A percentile compares a stretch with the other conserved stretches of the same genome.
Conservation (phyloP, 179 eudicot genomes). For the Monotropa hypopitys region DNA sequence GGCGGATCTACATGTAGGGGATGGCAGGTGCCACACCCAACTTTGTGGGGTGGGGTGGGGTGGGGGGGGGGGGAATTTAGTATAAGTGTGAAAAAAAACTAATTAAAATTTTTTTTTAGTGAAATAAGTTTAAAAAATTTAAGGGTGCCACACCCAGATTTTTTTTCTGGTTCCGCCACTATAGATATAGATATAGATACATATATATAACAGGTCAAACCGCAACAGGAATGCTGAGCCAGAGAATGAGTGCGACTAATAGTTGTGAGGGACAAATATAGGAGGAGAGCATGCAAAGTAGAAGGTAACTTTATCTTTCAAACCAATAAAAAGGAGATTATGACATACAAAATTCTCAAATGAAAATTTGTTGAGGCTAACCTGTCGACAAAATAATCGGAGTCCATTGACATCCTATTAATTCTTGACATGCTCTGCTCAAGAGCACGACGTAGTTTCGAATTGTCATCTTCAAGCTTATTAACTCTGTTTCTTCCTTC, state of each 20-base stretch:
- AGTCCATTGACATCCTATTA: conserved; percentile 93
- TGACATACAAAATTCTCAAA: not conserved
- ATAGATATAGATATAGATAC: too few species aligned
- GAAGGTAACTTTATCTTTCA: not conserved
- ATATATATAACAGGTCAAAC: too few species aligned
- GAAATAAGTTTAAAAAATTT: too few species aligned
- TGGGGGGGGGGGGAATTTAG: too few species aligned
- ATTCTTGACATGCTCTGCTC: conserved; percentile 98
- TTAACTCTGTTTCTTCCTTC: conserved; percentile 66
- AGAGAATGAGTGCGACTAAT: not conserved
- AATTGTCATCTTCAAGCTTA: conserved; percentile 87
- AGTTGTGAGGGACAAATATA: not conserved
- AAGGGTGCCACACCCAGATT: not conserved
- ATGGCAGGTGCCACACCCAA: too few species aligned
- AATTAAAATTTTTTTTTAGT: too few species aligned
- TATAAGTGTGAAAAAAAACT: too few species aligned
- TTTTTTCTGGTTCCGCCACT: too few species aligned
- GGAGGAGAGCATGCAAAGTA: not conserved
- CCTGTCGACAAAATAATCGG: conserved; percentile 98
- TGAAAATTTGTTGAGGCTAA: conserved; percentile 16
- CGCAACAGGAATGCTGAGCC: not conserved
- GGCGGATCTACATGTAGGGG: too few species aligned
- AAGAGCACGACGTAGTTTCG: conserved; percentile 79
- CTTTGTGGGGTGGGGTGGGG: too few species aligned
- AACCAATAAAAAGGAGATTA: not conserved